phyloP scores from a whole-genome alignment of 2,329 filamentous ascomycete species.

The Venturia nashicola region DNA sequence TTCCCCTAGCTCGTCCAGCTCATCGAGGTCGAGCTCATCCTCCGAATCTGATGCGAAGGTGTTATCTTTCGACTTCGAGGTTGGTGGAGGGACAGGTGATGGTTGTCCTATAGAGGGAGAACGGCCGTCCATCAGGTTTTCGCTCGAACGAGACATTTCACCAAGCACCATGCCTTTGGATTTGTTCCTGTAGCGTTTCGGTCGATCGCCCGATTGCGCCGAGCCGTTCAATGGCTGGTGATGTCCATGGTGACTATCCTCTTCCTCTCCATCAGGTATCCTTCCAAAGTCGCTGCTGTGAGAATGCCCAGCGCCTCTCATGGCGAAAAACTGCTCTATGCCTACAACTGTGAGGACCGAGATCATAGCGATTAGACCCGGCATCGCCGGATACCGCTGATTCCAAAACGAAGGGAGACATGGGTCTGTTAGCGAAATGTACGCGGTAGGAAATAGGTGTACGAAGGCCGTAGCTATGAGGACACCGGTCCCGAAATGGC shows the following conservation, averaged over 20 bases:
- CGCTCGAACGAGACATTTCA: not conserved
- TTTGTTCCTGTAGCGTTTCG: not conserved
- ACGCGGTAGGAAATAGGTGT: conserved; percentile 51
- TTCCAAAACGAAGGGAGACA: conserved; percentile 71
- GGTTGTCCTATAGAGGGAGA: conserved; percentile 8
- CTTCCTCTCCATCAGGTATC: not conserved
- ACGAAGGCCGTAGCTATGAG: conserved; percentile 46
- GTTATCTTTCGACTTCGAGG: not conserved
- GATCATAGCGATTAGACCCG: conserved; percentile 71
- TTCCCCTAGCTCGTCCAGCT: conserved; percentile 1
- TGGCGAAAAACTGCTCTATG: conserved; percentile 13
- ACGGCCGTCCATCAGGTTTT: conserved; percentile 6
- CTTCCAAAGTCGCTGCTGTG: conserved; percentile 8
- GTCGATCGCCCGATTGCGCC: not conserved
- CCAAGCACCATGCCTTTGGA: not conserved
- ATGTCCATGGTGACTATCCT: not conserved
- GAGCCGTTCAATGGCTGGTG: not conserved
- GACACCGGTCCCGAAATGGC: conserved; percentile 47
- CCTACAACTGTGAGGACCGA: conserved; percentile 46
- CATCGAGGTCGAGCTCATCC: not conserved
- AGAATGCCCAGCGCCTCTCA: conserved; percentile 10
- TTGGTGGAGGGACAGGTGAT: conserved; percentile 6
- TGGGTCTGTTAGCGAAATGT: conserved; percentile 46
- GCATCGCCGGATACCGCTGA: conserved; percentile 63
- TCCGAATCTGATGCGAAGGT: conserved; percentile 1